Conservation (phyloP, 768 basidiomycete genomes). For the Hericium rajendrae region DNA sequence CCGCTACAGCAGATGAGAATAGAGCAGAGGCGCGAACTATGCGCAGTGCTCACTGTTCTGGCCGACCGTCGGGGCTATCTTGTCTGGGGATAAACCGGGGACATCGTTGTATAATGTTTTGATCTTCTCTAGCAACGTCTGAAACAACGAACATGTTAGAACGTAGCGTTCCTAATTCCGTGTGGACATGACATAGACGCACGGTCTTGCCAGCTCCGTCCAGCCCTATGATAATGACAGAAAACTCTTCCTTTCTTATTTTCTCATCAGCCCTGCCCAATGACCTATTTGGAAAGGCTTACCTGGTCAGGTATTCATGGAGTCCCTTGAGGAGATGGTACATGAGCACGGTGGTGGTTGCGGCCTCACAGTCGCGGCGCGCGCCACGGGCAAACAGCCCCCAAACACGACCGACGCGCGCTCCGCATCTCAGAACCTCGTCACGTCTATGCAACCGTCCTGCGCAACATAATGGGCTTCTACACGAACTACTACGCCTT, state of each 20-base stretch:
- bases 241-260: constrained; percentile 78
- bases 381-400: constrained; percentile 1
- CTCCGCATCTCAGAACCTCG: background rate
- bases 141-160: background rate
- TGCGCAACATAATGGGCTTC: constrained; percentile 22
- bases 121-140: constrained; percentile 89
- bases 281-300: constrained; percentile 3
- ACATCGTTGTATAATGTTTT: constrained; percentile 86
- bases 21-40: background rate
- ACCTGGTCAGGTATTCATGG: constrained; percentile 85
- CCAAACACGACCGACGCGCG: background rate
- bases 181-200: constrained; percentile 9
- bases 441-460: background rate
- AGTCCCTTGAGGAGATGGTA: constrained; percentile 92
- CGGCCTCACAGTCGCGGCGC: background rate
- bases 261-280: background rate
- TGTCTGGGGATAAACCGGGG: constrained; percentile 83
- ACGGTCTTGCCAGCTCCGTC: constrained; percentile 92
- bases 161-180: background rate
- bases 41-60: constrained; percentile 73
- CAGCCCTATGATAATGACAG: constrained; percentile 88
- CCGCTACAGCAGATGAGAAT: constrained; percentile 41
- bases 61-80: constrained; percentile 93
- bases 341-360: constrained; percentile 37
- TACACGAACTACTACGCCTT: constrained; percentile 46